A percentile compares a stretch with the other conserved stretches of the same genome.
Conservation (phyloP, 129 eudicot species). For the sunflower (Helianthus annuus) region HanXRQr2.0-SUNRISE NC_035435.2:106789208-106789707, state of each 20-base stretch:
- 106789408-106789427: slow-evolving; percentile 6
- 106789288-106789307: neutral
- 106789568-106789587: neutral
- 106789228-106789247: neutral
- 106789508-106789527: neutral
- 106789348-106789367: slow-evolving; percentile 5
- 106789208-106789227: neutral
- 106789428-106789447: neutral
- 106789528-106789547: neutral
- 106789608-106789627: neutral
- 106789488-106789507: slow-evolving; percentile 19
- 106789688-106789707: too few relatives aligned
- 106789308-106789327: neutral
- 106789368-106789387: neutral
- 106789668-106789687: neutral
- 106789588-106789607: neutral
- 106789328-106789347: slow-evolving; percentile 13
- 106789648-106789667: neutral
- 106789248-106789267: neutral
- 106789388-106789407: slow-evolving; percentile 12
- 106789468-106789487: slow-evolving; percentile 3
- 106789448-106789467: slow-evolving; percentile 4
- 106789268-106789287: slow-evolving; percentile 9
- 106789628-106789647: neutral
- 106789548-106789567: neutral